Base-by-base conservation (phyloP, 306 rosid species). In the Senna siamea region DNA sequence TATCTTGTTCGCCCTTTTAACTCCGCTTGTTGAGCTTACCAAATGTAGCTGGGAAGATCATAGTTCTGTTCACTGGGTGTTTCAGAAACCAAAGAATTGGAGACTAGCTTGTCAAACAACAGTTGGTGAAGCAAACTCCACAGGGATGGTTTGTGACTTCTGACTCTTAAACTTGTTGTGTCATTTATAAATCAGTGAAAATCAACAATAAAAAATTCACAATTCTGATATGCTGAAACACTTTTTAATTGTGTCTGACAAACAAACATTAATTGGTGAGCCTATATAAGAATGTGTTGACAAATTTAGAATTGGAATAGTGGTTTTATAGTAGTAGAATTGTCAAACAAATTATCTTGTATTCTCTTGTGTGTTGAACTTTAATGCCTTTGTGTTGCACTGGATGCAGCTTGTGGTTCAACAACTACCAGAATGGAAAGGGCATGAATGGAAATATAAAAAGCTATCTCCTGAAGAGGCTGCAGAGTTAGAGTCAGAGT, bases 101-200 rank as follows among this genome's bases (percentile, higher is more conserved):
- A 94, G 99, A 86, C 88, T 92, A 51, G 99, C 99, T 82, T 94
- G 99, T 85, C 99, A 94, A 83, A 82, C 90, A 63, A 85, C 83
- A 38, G 96, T 94, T 43, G 96, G 96, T 23, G 69, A 80, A 75
- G 80, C 90, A 59, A 95, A 92, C 70, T 87, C 97, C 0, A 85
- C 50, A 38, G 97, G 96, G 34, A 82, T 80, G 99, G 99, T 92
- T 59, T 64, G 90, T 84, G 55, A 72, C 28, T 15, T 71, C 47
- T 56, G 23, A 76, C 66, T 70, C 73, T 32, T 55, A 22, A 32
- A 7, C 44, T 15, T 26, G 6, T 12, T 1, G 2, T 1, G 13
- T 41, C 10, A 41, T 41, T 41, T 41, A 9, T 41, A 10, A 0
- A 10, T 38, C 8, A 6, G 43, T 38, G 43, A 38, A 6, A 38